phyloP scores from a whole-genome alignment of 2,329 filamentous ascomycete genomes.

The Pestalotiopsis sp. region DNA sequence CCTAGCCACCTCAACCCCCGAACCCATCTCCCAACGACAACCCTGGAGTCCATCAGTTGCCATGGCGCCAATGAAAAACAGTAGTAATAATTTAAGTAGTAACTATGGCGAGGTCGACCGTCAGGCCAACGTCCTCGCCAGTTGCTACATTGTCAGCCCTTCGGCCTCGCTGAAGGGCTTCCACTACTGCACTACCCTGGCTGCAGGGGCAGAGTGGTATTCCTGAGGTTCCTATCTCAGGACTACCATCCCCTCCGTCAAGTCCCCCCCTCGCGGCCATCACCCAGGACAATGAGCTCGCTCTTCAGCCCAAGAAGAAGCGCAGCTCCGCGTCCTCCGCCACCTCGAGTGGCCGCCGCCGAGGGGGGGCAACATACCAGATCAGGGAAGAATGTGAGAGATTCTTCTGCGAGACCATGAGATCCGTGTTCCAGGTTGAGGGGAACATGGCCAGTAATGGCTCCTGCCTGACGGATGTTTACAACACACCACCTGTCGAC shows the following conservation, averaged over 20 bases:
- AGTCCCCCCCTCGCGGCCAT: constrained; percentile 86
- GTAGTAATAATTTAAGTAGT: constrained; percentile 73
- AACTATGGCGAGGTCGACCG: constrained; percentile 72
- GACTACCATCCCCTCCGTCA: constrained; percentile 80
- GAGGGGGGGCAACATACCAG: constrained; percentile 92
- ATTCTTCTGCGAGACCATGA: constrained; percentile 98
- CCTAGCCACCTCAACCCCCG: not conserved
- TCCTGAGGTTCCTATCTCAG: constrained; percentile 88
- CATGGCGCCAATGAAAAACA: constrained; percentile 74
- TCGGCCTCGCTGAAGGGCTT: constrained; percentile 76
- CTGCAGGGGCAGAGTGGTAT: constrained; percentile 88
- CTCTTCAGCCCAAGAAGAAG: constrained; percentile 60
- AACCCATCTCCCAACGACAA: constrained; percentile 6
- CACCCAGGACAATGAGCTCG: constrained; percentile 68
- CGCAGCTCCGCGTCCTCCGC: constrained; percentile 31
- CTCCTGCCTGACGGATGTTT: constrained; percentile 86
- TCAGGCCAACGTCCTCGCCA: constrained; percentile 79
- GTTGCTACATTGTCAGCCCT: constrained; percentile 83
- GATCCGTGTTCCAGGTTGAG: constrained; percentile 94
- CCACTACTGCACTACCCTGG: constrained; percentile 94
- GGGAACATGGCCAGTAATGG: constrained; percentile 73
- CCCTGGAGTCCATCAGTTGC: constrained; percentile 22
- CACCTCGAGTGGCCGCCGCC: constrained; percentile 46
- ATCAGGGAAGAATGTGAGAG: constrained; percentile 99
- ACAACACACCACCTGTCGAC: constrained; percentile 44